phyloP scores from a whole-genome alignment of 2,329 filamentous ascomycete species.

The Curvularia spicifera region DNA sequence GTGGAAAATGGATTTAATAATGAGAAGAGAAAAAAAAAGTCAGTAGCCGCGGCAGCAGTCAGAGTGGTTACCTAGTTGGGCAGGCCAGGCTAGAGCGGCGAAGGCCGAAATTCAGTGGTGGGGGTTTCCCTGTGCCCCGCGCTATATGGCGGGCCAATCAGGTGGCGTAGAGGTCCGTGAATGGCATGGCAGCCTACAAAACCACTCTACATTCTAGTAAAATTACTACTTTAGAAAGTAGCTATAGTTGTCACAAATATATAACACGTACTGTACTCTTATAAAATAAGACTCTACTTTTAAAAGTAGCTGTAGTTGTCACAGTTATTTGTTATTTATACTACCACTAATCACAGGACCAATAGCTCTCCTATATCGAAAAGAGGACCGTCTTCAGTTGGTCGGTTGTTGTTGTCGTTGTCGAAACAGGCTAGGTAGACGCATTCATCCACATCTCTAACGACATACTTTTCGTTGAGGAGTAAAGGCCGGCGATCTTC shows the following conservation, averaged over 20 bases:
- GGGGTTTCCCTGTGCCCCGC: conserved; percentile 14
- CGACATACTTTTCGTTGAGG: conserved; percentile 16
- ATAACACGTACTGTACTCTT: too few relatives aligned
- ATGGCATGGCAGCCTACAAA: background rate
- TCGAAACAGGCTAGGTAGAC: conserved; percentile 18
- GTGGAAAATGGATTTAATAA: background rate
- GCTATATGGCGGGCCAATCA: conserved; percentile 8
- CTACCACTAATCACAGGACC: background rate
- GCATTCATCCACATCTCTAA: background rate
- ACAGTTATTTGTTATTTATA: too few relatives aligned
- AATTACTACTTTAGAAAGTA: too few relatives aligned
- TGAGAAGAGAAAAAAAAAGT: conserved; percentile 14
- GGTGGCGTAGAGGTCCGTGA: background rate
- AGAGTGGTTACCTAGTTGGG: conserved; percentile 17
- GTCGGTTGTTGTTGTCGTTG: conserved; percentile 1
- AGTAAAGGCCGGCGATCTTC: background rate
- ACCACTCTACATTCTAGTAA: too few relatives aligned
- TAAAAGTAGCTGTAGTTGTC: too few relatives aligned
- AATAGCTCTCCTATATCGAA: background rate
- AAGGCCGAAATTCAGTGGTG: conserved; percentile 17
- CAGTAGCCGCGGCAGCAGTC: conserved; percentile 16
- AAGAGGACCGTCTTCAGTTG: conserved; percentile 3
- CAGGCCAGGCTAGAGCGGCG: conserved; percentile 18
- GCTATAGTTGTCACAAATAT: too few relatives aligned
- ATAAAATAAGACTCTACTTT: too few relatives aligned